Evolutionary conservation across 2,329 filamentous ascomycete genomes (phyloP).

Genomic region (Zasmidium citrigriseum): DNA sequence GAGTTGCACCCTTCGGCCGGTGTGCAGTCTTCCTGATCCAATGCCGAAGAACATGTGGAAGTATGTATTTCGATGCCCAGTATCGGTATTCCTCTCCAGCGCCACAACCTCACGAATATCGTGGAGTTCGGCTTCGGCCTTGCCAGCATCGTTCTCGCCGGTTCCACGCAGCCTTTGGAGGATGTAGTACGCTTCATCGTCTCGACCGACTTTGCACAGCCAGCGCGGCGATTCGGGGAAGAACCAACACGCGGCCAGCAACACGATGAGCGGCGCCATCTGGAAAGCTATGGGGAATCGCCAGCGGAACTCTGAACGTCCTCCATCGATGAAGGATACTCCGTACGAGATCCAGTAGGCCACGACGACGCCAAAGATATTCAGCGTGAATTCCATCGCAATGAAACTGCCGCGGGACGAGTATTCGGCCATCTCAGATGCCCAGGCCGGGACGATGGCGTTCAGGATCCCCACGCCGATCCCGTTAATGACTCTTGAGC

Average conservation of each 20-base stretch:
- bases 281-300: slow-evolving; percentile 69
- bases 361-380: slow-evolving; percentile 65
- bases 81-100: slow-evolving; percentile 56
- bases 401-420: slow-evolving; percentile 60
- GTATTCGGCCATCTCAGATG: slow-evolving; percentile 67
- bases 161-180: slow-evolving; percentile 63
- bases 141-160: slow-evolving; percentile 29
- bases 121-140: slow-evolving; percentile 64
- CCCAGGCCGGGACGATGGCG: too few species aligned
- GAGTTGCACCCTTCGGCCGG: slow-evolving; percentile 38
- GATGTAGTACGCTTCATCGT: slow-evolving; percentile 68
- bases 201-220: slow-evolving; percentile 65
- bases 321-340: slow-evolving; percentile 23
- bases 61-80: slow-evolving; percentile 32
- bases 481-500: slow-evolving; percentile 30
- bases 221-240: slow-evolving; percentile 69
- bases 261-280: slow-evolving; percentile 58
- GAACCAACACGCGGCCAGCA: slow-evolving; percentile 56
- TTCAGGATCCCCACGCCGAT: slow-evolving; percentile 71
- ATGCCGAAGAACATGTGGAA: slow-evolving; percentile 36
- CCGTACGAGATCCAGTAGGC: slow-evolving; percentile 44
- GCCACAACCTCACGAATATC: slow-evolving; percentile 67
- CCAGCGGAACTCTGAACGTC: neutral
- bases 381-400: slow-evolving; percentile 64
- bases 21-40: slow-evolving; percentile 35